Evolutionary conservation across 2,329 filamentous ascomycete genomes (phyloP).

Genomic region (Akanthomyces uredinophilus): DNA sequence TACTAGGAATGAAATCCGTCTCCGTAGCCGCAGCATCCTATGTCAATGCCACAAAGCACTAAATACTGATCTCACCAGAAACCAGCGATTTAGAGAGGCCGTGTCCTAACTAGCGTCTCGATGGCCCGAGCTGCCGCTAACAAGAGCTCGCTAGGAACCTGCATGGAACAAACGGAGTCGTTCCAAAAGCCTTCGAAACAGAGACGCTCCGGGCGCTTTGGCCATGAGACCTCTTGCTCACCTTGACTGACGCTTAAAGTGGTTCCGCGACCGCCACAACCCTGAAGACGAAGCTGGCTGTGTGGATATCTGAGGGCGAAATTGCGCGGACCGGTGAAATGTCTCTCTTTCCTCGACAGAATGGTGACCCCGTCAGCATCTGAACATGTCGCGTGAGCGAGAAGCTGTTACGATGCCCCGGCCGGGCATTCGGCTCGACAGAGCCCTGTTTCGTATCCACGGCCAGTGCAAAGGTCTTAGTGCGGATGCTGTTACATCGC

Average conservation of each 20-base stretch:
- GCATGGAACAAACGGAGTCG: constrained; percentile 17
- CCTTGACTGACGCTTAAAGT: neutral
- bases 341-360: neutral
- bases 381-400: neutral
- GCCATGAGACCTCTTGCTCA: neutral
- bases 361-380: neutral
- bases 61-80: too few relatives aligned
- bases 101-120: neutral
- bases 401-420: neutral
- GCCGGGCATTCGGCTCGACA: neutral
- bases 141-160: neutral
- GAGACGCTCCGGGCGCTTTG: neutral
- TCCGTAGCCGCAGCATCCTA: too few relatives aligned
- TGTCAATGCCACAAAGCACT: too few relatives aligned
- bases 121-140: neutral
- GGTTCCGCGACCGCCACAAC: neutral
- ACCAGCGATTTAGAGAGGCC: too few relatives aligned
- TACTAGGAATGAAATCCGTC: too few relatives aligned
- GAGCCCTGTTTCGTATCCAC: neutral
- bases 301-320: neutral
- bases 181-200: constrained; percentile 13
- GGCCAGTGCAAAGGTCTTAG: neutral
- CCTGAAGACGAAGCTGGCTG: neutral
- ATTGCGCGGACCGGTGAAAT: neutral
- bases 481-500: neutral